A percentile compares a stretch with the other conserved stretches of the same genome.
These are phyloP conservation scores for Lentinula aciculospora DNA, from an alignment of 768 basidiomycete genomes.

Conservation along the genomic window DNA sequence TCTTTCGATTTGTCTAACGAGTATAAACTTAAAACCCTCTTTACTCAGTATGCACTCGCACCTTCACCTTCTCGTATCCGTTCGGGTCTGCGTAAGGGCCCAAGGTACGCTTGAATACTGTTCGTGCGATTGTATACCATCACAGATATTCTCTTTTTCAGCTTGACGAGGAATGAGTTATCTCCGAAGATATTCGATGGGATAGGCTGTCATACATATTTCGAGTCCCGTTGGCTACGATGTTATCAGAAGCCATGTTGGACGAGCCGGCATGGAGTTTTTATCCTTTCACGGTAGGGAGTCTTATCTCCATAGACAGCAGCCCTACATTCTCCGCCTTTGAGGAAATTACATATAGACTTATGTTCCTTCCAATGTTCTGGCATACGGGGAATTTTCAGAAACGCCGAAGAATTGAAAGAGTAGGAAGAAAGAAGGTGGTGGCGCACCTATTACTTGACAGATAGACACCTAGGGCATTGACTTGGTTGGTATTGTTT, in stretches of 20 bases:
- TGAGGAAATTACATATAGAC: conserved; percentile 18
- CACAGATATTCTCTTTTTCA: conserved; percentile 14
- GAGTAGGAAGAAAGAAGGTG: background rate
- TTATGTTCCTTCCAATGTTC: conserved; percentile 23
- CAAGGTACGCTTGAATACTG: conserved; percentile 17
- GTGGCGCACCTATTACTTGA: conserved; percentile 5
- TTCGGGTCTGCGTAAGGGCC: conserved; percentile 5
- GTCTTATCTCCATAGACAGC: background rate
- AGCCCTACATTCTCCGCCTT: conserved; percentile 1
- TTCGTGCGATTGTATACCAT: conserved; percentile 23
- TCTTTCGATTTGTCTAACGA: conserved; percentile 20
- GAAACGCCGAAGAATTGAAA: background rate
- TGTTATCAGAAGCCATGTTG: background rate
- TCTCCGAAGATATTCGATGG: conserved; percentile 19
- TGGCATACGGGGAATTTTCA: conserved; percentile 17
- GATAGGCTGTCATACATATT: background rate
- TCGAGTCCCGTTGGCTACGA: background rate
- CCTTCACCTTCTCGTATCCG: conserved; percentile 10
- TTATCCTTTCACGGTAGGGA: background rate
- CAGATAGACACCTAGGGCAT: conserved; percentile 7
- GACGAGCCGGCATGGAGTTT: background rate
- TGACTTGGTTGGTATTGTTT: conserved; percentile 6
- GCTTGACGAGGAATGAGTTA: conserved; percentile 21
- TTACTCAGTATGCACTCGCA: conserved; percentile 11
- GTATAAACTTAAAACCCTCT: conserved; percentile 19